These are phyloP conservation scores for Melampsora americana DNA, from an alignment of 1,284 basidiomycete genomes.

Conservation along the genomic window DNA sequence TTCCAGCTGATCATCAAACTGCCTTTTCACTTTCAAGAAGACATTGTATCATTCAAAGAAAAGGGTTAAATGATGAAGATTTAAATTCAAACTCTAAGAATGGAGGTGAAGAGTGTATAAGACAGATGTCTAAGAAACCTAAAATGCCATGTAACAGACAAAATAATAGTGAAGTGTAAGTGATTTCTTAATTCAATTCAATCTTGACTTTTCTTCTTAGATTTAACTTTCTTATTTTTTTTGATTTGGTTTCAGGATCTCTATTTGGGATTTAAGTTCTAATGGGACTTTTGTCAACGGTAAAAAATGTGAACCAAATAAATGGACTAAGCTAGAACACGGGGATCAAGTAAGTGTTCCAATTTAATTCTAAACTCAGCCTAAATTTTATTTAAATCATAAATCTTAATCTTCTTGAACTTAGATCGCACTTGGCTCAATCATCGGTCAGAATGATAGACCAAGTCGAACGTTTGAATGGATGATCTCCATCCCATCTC, in stretches of 20 bases:
- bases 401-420: not conserved
- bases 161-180: not conserved
- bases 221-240: not conserved
- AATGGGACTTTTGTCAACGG: constrained; percentile 5
- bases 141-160: not conserved
- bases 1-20: not conserved
- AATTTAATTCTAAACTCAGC: not conserved
- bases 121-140: not conserved
- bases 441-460: not conserved
- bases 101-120: not conserved
- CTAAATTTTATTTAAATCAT: not conserved
- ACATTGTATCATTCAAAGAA: constrained; percentile 3
- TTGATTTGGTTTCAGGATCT: not conserved
- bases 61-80: not conserved
- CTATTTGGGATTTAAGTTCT: not conserved
- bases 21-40: not conserved
- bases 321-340: constrained; percentile 6
- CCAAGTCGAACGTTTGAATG: not conserved
- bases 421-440: not conserved
- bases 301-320: not conserved
- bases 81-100: not conserved
- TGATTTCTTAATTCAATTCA: not conserved
- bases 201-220: not conserved
- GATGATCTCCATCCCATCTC: constrained; percentile 3
- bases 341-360: not conserved